Evolutionary conservation across 306 rosid genomes (phyloP).

Genomic region (Rosa chinensis): DNA sequence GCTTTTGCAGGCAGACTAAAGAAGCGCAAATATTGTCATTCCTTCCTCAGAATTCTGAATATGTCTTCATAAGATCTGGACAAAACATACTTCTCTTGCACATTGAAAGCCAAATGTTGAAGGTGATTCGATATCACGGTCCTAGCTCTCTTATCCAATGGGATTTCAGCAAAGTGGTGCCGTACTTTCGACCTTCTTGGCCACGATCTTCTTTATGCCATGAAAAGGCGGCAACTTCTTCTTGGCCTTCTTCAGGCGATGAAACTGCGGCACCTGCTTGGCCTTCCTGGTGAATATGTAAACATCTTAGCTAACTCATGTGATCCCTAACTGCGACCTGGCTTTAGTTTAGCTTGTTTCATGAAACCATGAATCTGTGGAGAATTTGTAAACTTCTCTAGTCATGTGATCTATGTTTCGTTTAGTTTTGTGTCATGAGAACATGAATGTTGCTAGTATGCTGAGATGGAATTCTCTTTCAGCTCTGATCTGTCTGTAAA

Average conservation of each 20-base stretch:
- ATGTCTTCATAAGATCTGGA: slow-evolving; percentile 57
- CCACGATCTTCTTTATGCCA: slow-evolving; percentile 37
- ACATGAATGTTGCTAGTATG: background rate
- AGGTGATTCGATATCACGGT: slow-evolving; percentile 48
- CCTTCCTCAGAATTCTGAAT: slow-evolving; percentile 52
- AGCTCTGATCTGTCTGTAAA: background rate
- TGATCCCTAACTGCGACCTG: slow-evolving; percentile 12
- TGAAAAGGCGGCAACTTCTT: background rate
- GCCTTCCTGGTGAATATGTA: slow-evolving; percentile 4
- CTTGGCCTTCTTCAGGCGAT: background rate
- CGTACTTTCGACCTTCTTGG: slow-evolving; percentile 72
- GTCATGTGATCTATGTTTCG: background rate
- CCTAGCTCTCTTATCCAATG: slow-evolving; percentile 55
- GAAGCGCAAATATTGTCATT: slow-evolving; percentile 65
- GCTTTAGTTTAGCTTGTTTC: background rate
- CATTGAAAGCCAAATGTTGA: slow-evolving; percentile 43
- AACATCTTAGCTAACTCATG: background rate
- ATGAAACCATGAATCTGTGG: background rate
- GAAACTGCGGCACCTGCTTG: slow-evolving; percentile 1
- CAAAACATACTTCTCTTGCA: slow-evolving; percentile 49
- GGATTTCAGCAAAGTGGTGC: slow-evolving; percentile 64
- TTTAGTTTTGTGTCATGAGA: background rate
- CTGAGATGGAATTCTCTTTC: background rate
- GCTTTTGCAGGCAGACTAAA: slow-evolving; percentile 40
- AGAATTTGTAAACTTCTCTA: background rate